Evolutionary conservation across 257 asterid genomes (phyloP).

Genomic region (Rehmannia glutinosa): DNA sequence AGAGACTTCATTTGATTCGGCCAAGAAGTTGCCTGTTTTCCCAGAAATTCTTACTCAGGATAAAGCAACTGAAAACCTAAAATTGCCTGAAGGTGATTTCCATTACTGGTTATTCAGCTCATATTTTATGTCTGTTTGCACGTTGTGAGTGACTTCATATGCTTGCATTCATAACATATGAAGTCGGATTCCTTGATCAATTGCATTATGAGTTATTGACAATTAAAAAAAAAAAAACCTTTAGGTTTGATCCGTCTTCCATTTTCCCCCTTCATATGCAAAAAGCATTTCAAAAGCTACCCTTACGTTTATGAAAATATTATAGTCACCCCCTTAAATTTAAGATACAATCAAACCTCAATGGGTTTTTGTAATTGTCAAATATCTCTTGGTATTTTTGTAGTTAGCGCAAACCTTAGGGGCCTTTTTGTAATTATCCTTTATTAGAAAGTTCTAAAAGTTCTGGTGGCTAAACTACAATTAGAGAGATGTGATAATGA

Average conservation of each 20-base stretch:
- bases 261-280: no score
- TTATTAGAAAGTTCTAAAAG: no score
- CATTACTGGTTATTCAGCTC: neutral
- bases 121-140: neutral
- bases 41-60: conserved; percentile 22
- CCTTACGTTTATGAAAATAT: no score
- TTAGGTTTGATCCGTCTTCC: no score
- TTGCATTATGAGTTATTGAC: neutral
- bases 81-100: conserved; percentile 33
- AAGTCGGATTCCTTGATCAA: neutral
- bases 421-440: no score
- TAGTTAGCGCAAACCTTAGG: no score
- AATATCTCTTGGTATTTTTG: no score
- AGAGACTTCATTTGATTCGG: conserved; percentile 29
- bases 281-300: no score
- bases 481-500: neutral
- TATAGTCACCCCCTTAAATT: no score
- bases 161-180: neutral
- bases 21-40: conserved; percentile 14
- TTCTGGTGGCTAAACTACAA: neutral
- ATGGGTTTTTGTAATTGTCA: no score
- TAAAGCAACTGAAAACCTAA: conserved; percentile 21
- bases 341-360: no score
- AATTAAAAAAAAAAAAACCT: no score
- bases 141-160: neutral